A percentile compares a stretch with the other conserved stretches of the same genome.
These are phyloP conservation scores for Daedalea quercina DNA, from an alignment of 768 basidiomycete species.

Conservation along the genomic window DNA sequence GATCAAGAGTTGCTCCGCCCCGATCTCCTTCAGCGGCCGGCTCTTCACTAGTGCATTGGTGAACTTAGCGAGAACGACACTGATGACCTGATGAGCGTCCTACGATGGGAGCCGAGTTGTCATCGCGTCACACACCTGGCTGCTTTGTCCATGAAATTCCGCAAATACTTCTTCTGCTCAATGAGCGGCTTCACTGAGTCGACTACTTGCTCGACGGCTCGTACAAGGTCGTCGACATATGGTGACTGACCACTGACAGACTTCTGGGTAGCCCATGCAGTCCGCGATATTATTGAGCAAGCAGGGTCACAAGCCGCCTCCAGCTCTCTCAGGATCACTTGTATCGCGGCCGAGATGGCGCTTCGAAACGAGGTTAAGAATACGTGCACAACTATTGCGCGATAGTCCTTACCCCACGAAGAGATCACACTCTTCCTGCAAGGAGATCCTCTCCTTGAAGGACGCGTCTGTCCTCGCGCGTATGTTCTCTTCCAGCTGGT, in stretches of 20 bases:
- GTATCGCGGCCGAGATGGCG: constrained; percentile 79
- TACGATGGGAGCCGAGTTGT: not conserved
- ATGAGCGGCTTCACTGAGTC: constrained; percentile 74
- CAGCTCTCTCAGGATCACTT: constrained; percentile 74
- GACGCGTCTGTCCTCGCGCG: constrained; percentile 72
- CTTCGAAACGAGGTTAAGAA: constrained; percentile 32
- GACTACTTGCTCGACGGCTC: constrained; percentile 66
- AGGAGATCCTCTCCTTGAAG: constrained; percentile 71
- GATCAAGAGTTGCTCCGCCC: constrained; percentile 89
- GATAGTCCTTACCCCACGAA: constrained; percentile 72
- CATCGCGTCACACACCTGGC: constrained; percentile 55
- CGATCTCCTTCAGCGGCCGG: constrained; percentile 84
- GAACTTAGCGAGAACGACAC: constrained; percentile 80
- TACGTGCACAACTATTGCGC: no score
- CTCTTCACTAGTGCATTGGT: constrained; percentile 87
- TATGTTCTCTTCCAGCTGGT: constrained; percentile 90
- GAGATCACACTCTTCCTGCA: constrained; percentile 81
- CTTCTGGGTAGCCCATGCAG: constrained; percentile 70
- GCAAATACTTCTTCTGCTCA: constrained; percentile 91
- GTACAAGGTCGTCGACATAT: constrained; percentile 73
- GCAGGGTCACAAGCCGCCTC: constrained; percentile 78
- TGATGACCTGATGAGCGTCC: constrained; percentile 23
- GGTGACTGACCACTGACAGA: constrained; percentile 85
- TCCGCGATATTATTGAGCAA: constrained; percentile 69
- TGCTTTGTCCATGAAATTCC: constrained; percentile 91